Evolutionary conservation across 768 basidiomycete species (phyloP).

Genomic region (Serendipita sp.): DNA sequence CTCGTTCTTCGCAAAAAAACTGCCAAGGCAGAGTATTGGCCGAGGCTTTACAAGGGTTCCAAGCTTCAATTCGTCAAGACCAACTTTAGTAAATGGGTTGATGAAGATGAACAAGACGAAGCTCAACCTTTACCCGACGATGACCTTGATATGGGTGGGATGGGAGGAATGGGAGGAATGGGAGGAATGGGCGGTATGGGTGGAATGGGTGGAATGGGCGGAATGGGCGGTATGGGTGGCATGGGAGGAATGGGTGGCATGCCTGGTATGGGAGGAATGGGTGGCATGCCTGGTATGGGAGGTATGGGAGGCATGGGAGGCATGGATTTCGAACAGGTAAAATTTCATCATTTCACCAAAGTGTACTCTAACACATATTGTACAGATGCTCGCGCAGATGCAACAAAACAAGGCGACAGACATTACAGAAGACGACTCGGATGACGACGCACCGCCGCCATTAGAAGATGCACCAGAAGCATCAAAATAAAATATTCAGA

Average conservation of each 20-base stretch:
- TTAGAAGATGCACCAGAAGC: constrained; percentile 41
- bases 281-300: constrained; percentile 31
- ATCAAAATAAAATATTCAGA: neutral
- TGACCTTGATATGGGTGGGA: constrained; percentile 25
- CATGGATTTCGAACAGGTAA: constrained; percentile 54
- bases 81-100: constrained; percentile 90
- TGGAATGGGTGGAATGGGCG: constrained; percentile 16
- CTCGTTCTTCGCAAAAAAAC: constrained; percentile 73
- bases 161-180: constrained; percentile 19
- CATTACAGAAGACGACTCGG: constrained; percentile 30
- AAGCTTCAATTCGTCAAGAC: constrained; percentile 79
- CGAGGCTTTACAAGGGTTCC: constrained; percentile 72
- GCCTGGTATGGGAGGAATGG: constrained; percentile 38
- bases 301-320: constrained; percentile 21
- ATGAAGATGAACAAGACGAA: constrained; percentile 89
- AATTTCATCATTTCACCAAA: constrained; percentile 4
- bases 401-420: constrained; percentile 20
- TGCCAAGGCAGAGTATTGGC: constrained; percentile 68
- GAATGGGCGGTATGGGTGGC: constrained; percentile 26
- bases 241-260: constrained; percentile 28
- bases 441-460: constrained; percentile 64
- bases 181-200: constrained; percentile 8
- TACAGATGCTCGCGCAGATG: constrained; percentile 1
- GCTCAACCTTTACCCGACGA: constrained; percentile 17
- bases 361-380: neutral